Base-by-base conservation (phyloP, 1,139 yeast species). In the Geotrichum citri-aurantii region DNA sequence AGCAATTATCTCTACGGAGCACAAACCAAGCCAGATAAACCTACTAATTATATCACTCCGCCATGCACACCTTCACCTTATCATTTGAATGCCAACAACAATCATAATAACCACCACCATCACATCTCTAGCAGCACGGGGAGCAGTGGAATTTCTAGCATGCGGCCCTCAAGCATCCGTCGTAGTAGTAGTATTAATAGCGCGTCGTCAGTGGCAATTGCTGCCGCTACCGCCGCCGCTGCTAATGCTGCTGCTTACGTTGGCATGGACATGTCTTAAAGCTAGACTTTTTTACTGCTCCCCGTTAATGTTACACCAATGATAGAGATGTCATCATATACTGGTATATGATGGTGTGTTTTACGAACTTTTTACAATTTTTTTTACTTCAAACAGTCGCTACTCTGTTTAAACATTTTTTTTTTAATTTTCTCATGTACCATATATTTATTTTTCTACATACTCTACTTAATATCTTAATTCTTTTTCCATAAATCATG, bases 51-150 rank as follows among this genome's bases (percentile, higher is more conserved):
- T 49, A 59, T 68, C 54, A 68, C 72, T 17, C 71, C 71, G n/a
- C 72, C 72, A n/a, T 65, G 71, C 57, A 66, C 72, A 7, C 72
- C 59, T 10, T 56, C 59, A n/a, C 59, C 59, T 12, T 53, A 53
- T 33, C 50, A 52, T 19, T 24, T n/a, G 6, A 21, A n/a, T 6
- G 48, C 48, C 19, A 49, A 37, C 44, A 37, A n/a, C n/a, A 37
- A 37, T 8, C 19, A 37, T 6, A 44, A 26, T 17, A 27, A 17
- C 42, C 31, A 49, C 24, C 23, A 29, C 42, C 31, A 49, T 31
- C 31, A 48, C 26, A n/a, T 19, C 23, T 42, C 42, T 33, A 42
- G 14, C 11, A 37, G 21, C 48, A 17, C 42, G 27, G 29, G 17
- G 10, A 29, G 27, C 29, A 37, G 21, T 14, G 42, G 21, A 24